Evolutionary conservation across 345 rosid genomes (phyloP).

Genomic region (Viola odorata): DNA sequence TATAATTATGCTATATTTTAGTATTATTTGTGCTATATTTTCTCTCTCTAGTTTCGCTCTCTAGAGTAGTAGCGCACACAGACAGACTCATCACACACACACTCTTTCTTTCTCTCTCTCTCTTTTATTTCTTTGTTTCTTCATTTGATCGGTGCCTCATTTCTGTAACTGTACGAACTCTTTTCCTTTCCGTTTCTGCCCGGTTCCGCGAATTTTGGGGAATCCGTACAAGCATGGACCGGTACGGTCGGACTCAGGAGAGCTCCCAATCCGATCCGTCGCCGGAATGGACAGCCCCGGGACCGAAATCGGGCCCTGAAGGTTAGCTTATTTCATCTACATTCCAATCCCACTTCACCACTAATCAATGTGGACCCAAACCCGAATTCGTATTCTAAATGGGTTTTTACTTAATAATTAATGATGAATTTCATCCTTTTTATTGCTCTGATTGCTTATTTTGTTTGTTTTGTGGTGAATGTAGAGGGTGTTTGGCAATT

Average conservation of each 20-base stretch:
- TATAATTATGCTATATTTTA: not conserved
- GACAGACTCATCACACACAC: not conserved
- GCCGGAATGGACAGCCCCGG: conserved; percentile 64
- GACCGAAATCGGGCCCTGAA: conserved; percentile 56
- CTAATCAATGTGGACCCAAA: conserved; percentile 3
- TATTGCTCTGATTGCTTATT: conserved; percentile 30
- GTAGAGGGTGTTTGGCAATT: conserved; percentile 69
- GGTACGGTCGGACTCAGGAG: conserved; percentile 56
- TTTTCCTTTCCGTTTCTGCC: not conserved
- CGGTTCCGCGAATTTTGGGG: conserved; percentile 20
- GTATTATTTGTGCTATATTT: not conserved
- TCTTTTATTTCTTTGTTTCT: no score
- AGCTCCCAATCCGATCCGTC: conserved; percentile 61
- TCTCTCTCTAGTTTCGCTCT: conserved; percentile 3
- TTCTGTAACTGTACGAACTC: not conserved
- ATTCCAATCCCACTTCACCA: conserved; percentile 1
- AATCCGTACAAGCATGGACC: conserved; percentile 42
- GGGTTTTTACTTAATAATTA: not conserved
- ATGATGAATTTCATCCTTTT: conserved; percentile 1
- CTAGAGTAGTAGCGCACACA: not conserved
- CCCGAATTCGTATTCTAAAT: not conserved
- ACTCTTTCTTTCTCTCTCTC: no score
- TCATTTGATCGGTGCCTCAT: conserved; percentile 38
- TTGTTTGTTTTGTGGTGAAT: conserved; percentile 23
- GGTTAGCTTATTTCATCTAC: conserved; percentile 40